These are phyloP conservation scores for Saturnispora gosingensis DNA, from an alignment of 805 yeast genomes.

Conservation along the genomic window DNA sequence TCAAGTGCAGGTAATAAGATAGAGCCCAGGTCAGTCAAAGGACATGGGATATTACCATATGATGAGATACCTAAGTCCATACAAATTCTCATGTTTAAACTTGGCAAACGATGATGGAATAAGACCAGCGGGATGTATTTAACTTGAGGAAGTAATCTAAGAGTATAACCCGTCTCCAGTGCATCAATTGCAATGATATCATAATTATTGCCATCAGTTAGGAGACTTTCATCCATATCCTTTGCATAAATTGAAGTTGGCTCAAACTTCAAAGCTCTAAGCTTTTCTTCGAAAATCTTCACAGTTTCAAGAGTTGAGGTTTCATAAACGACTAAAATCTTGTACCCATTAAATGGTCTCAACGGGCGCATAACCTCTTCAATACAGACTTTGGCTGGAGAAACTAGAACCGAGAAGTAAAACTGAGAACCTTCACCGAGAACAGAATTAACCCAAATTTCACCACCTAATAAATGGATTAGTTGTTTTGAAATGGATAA, in stretches of 20 bases:
- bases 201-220: slow-evolving; percentile 49
- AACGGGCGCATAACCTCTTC: slow-evolving; percentile 58
- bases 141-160: slow-evolving; percentile 64
- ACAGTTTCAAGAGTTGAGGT: slow-evolving; percentile 45
- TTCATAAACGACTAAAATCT: slow-evolving; percentile 61
- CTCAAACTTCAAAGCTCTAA: slow-evolving; percentile 47
- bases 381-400: slow-evolving; percentile 57
- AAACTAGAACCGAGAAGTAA: slow-evolving; percentile 71
- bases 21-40: slow-evolving; percentile 71
- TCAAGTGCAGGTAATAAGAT: slow-evolving; percentile 80
- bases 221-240: slow-evolving; percentile 43
- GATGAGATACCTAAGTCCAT: slow-evolving; percentile 80
- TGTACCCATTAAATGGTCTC: slow-evolving; percentile 62
- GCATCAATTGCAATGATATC: slow-evolving; percentile 81
- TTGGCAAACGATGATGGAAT: slow-evolving; percentile 65
- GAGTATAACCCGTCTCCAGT: slow-evolving; percentile 59
- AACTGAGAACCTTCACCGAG: slow-evolving; percentile 79
- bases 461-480: slow-evolving; percentile 89
- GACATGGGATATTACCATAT: slow-evolving; percentile 83
- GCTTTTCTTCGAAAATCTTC: slow-evolving; percentile 40
- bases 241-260: slow-evolving; percentile 42
- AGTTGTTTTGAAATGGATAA: slow-evolving; percentile 79
- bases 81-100: slow-evolving; percentile 71
- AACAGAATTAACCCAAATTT: slow-evolving; percentile 79
- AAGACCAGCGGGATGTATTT: slow-evolving; percentile 80